phyloP scores from a whole-genome alignment of 1,284 basidiomycete genomes.

The Cystobasidiaceae sp. region DNA sequence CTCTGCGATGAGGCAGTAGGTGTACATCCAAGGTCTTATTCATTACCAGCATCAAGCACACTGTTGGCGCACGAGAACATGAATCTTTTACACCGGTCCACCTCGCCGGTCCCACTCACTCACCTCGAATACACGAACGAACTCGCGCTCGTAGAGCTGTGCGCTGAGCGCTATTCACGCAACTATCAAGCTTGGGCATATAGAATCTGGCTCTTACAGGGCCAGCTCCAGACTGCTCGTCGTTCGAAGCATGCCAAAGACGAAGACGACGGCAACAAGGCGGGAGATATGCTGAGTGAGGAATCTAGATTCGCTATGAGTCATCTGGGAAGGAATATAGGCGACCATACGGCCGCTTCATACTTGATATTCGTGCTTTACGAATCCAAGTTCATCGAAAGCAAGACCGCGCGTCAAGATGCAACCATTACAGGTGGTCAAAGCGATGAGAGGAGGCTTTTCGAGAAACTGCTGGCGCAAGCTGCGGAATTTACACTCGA shows the following conservation, averaged over 20 bases:
- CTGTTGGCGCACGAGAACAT: no score
- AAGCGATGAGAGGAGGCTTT: no score
- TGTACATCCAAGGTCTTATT: no score
- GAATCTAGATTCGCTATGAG: background rate
- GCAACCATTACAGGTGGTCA: no score
- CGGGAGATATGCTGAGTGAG: background rate
- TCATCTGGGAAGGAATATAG: background rate
- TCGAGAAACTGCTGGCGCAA: no score
- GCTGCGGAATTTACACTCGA: background rate
- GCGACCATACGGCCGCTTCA: slow-evolving; percentile 19
- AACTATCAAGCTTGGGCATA: slow-evolving; percentile 30
- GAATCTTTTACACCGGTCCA: no score
- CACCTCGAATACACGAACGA: background rate
- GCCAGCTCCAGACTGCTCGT: background rate
- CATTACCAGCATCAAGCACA: no score
- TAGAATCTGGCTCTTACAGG: slow-evolving; percentile 9
- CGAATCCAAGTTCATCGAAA: no score
- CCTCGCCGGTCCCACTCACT: background rate
- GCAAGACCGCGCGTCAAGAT: no score
- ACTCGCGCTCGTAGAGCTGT: slow-evolving; percentile 8
- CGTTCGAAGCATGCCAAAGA: background rate
- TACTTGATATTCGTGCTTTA: slow-evolving; percentile 1
- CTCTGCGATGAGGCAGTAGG: no score
- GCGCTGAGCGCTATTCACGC: slow-evolving; percentile 23
- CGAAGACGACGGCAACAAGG: background rate